Conservation (phyloP, 768 basidiomycete genomes). For the Piloderma croceum region DNA sequence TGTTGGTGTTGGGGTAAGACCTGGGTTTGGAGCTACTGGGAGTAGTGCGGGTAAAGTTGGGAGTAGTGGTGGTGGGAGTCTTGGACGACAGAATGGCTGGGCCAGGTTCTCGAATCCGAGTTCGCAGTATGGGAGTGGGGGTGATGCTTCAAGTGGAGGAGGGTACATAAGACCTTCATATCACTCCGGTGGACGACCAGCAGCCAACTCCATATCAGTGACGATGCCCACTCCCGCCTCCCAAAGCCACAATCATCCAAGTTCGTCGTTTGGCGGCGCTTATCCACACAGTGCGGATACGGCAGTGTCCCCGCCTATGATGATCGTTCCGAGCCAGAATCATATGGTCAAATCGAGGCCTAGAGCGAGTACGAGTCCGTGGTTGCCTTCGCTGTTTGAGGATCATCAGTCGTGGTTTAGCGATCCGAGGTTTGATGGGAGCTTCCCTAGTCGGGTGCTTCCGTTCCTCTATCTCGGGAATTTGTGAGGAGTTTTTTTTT, state of each 20-base stretch:
- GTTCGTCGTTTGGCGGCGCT: conserved; percentile 5
- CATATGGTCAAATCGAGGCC: conserved; percentile 37
- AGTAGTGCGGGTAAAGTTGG: conserved; percentile 32
- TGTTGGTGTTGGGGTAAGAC: too few relatives aligned
- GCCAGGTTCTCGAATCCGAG: conserved; percentile 23
- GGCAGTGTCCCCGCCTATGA: conserved; percentile 15
- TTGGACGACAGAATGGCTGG: conserved; percentile 23
- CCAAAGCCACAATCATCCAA: not conserved
- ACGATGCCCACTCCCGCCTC: conserved; percentile 1
- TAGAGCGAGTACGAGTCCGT: conserved; percentile 66
- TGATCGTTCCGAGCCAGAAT: conserved; percentile 26
- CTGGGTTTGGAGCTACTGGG: too few relatives aligned
- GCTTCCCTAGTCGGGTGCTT: conserved; percentile 89
- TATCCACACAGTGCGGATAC: conserved; percentile 1
- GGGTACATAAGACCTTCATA: too few relatives aligned
- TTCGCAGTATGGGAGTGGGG: conserved; percentile 11
- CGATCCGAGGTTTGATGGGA: conserved; percentile 88
- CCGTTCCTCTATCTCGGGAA: conserved; percentile 95
- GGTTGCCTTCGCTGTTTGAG: conserved; percentile 53
- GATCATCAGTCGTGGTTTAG: conserved; percentile 95
- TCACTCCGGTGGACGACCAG: not conserved
- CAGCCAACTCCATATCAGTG: conserved; percentile 1
- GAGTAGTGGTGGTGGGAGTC: conserved; percentile 28
- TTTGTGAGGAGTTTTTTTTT: conserved; percentile 52
- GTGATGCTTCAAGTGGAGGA: too few relatives aligned